Conservation (phyloP, 495 filamentous ascomycete genomes). For the Hyaloscypha finlandica region DNA sequence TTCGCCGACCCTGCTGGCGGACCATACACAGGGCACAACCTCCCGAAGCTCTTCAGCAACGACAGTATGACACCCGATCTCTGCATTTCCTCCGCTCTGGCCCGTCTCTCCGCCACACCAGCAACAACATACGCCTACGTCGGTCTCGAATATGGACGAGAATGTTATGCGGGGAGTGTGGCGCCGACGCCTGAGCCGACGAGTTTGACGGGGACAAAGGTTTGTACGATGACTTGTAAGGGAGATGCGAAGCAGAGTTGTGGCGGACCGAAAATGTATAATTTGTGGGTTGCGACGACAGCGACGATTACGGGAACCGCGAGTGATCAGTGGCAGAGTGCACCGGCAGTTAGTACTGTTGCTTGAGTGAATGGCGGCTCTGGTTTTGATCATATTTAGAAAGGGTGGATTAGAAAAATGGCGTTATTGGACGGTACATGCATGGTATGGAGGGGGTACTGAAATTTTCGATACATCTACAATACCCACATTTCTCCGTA, state of each 20-base stretch:
- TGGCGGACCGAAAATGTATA: conserved; percentile 29
- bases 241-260: conserved; percentile 33
- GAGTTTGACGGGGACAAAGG: conserved; percentile 9
- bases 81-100: conserved; percentile 20
- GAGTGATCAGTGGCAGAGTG: not conserved
- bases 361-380: not conserved
- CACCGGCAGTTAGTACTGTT: conserved; percentile 12
- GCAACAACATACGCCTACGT: conserved; percentile 24
- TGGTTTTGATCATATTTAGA: not conserved
- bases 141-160: conserved; percentile 30
- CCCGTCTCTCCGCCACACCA: not conserved
- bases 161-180: conserved; percentile 22
- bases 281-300: conserved; percentile 27
- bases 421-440: not conserved
- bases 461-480: too few species aligned
- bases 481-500: too few species aligned
- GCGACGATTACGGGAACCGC: conserved; percentile 16
- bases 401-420: not conserved
- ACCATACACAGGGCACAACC: conserved; percentile 35
- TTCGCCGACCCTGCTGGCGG: conserved; percentile 30
- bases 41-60: conserved; percentile 20
- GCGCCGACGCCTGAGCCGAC: conserved; percentile 23
- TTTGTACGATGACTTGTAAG: conserved; percentile 36
- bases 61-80: conserved; percentile 28
- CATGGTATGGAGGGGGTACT: too few species aligned